Base-by-base conservation (phyloP, 768 basidiomycete species). In the Omphalotus guepiniiformis region DNA sequence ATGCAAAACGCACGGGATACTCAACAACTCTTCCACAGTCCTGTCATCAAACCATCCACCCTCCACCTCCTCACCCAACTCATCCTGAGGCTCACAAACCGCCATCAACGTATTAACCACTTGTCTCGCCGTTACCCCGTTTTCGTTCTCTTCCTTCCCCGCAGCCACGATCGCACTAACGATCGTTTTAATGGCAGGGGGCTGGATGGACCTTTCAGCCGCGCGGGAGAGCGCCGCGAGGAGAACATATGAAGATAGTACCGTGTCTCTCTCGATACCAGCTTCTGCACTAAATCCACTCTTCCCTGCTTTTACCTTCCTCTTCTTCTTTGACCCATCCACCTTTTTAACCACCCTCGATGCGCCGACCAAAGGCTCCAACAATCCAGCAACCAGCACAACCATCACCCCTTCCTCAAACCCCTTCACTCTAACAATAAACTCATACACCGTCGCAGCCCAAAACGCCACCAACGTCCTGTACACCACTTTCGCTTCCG, bases 381-480 rank as follows among this genome's bases (percentile, higher is more conserved):
- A 59, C 13, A 84, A 60, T 2, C 83, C 79, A 5, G 86, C 82
- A 0, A 92, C 62, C 8, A 89, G 53, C 58, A 79, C 77, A 0
- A 83, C 85, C 12, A 85, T 63, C 0, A 77, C 73, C 15, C 82
- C 83, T 59, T 88, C 86, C 54, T 86, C 80, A 26, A 88, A 58
- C 3, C 60, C 53, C 46, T 82, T 74, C 27, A 63, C 69, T 36
- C 74, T 22, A 75, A 80, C 76, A 30, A 99, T 72, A 58, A 87
- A 94, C 32, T 90, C 92, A 27, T 93, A 79, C 36, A 92, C 66
- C 1, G 78, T 78, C 6, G 87, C 83, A 6, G 87, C 78, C 63
- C 91, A 89, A 67, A 97, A 97, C 1, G 83, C 82, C 36, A 92
- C 64, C 13, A 98, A 66, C 0, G 86, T 78, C 29, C 83, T 83